A percentile compares a stretch with the other conserved stretches of the same genome.
Conservation (phyloP, 2,329 filamentous ascomycete species). For the Parascedosporium putredinis region DNA sequence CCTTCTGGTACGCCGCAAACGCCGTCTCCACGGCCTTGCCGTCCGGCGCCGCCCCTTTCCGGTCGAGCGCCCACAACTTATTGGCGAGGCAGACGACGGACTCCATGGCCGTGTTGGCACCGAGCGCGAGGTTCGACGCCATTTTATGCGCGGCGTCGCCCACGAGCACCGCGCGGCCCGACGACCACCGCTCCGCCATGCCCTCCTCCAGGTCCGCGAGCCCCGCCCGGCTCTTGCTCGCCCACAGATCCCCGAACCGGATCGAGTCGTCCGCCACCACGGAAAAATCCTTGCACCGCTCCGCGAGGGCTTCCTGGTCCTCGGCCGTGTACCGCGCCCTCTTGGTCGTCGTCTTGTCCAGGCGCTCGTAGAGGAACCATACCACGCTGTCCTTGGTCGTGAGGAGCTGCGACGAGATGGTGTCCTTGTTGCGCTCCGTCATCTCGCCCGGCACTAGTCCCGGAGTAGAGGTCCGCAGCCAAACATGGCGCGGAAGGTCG, state of each 20-base stretch:
- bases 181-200: conserved; percentile 18
- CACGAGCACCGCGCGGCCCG: conserved; percentile 20
- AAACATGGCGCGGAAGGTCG: not conserved
- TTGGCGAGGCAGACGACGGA: conserved; percentile 16
- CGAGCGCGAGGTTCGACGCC: conserved; percentile 21
- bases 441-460: not conserved
- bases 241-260: conserved; percentile 6
- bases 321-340: not conserved
- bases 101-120: conserved; percentile 23
- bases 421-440: conserved; percentile 1
- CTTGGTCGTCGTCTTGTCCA: not conserved
- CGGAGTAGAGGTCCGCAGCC: not conserved
- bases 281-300: not conserved
- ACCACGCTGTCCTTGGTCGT: not conserved
- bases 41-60: not conserved
- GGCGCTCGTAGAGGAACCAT: conserved; percentile 7
- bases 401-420: not conserved
- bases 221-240: conserved; percentile 8
- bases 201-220: conserved; percentile 23
- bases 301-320: not conserved
- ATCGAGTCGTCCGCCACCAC: not conserved
- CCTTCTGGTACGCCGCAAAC: not conserved
- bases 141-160: conserved; percentile 25
- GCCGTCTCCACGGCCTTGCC: not conserved
- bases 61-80: not conserved